Evolutionary conservation across 1,139 yeast species (phyloP), one percentile per base, ranked within the genome.

Genomic region (Meyerozyma smithsonii): DNA sequence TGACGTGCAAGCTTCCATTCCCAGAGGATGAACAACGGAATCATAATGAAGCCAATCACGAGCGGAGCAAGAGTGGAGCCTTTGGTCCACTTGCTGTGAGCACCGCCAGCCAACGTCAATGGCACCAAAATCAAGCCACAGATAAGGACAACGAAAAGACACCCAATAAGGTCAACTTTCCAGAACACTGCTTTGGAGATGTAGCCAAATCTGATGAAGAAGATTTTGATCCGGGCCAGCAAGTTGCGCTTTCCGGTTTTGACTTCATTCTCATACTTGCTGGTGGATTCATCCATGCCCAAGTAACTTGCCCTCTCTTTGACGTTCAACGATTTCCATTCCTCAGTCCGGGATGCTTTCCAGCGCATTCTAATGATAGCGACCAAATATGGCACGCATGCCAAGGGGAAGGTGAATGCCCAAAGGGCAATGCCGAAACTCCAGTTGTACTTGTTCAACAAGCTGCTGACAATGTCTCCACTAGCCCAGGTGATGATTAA

Each of bases 401-500:
- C 52, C 36, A 65, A 52, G 15, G 72, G 71, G 54, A 65, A 61
- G 32, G 65, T 63, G 43, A 63, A 64, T 1, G 71, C 72, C 67
- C 67, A 46, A 44, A 2, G 66, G 62, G 38, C 55, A 46, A 35
- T 47, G 43, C 40, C 51, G 42, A 43, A 45, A 55, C 21, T 56
- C 60, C 19, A 61, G 48, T 37, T 56, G 52, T 32, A 56, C 60
- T 25, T 48, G 47, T n/a, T 49, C 39, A 36, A 63, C 42, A 38
- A 4, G 55, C 48, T 8, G 7, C 42, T 32, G 7, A 76, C 63
- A 36, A 84, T 64, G 47, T 79, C 66, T 54, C 89, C 90, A 18
- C 81, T 62, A 39, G 83, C 70, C 92, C 92, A 84, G 14, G 92
- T 81, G 56, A 82, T 84, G 58, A 84, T 81, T 48, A 84, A 77